These are phyloP conservation scores for Flaveria robusta DNA, from an alignment of 129 eudicot species.

Conservation along the genomic window DNA sequence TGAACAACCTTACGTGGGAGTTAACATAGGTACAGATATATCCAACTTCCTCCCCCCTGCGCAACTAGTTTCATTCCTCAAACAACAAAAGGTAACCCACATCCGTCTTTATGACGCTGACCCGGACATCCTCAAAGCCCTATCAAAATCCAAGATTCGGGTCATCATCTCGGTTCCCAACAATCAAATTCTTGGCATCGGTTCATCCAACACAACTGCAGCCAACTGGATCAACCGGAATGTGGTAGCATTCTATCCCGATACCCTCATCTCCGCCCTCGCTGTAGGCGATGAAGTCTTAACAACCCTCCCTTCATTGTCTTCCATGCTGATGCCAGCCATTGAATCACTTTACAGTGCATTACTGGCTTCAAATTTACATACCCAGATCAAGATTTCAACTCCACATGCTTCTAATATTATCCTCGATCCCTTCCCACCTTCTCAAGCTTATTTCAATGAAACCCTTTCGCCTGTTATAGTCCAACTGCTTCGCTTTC, in stretches of 20 bases:
- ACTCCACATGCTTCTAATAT: conserved; percentile 80
- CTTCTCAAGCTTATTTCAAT: conserved; percentile 94
- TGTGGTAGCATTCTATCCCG: conserved; percentile 73
- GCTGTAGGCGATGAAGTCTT: conserved; percentile 88
- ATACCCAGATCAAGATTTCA: conserved; percentile 74
- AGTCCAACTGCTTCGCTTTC: conserved; percentile 55
- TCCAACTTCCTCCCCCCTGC: conserved; percentile 63
- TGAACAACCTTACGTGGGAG: conserved; percentile 87
- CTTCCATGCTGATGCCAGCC: conserved; percentile 77
- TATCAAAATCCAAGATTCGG: conserved; percentile 75
- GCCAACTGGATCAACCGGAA: conserved; percentile 84
- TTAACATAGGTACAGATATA: conserved; percentile 92
- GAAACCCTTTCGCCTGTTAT: conserved; percentile 64
- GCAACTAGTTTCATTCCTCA: conserved; percentile 64
- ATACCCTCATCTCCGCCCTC: conserved; percentile 69
- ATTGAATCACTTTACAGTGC: conserved; percentile 88
- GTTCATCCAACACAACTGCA: conserved; percentile 84
- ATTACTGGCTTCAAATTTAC: conserved; percentile 79
- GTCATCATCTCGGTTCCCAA: conserved; percentile 84
- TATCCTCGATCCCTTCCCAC: conserved; percentile 92
- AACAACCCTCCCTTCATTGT: conserved; percentile 64
- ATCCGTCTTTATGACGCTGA: conserved; percentile 84
- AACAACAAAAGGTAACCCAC: conserved; percentile 74
- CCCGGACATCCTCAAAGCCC: conserved; percentile 75
- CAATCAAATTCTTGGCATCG: conserved; percentile 82